A percentile compares a stretch with the other conserved stretches of the same genome.
Conservation (phyloP, 2,329 filamentous ascomycete species). For the Trichoderma harzianum region DNA sequence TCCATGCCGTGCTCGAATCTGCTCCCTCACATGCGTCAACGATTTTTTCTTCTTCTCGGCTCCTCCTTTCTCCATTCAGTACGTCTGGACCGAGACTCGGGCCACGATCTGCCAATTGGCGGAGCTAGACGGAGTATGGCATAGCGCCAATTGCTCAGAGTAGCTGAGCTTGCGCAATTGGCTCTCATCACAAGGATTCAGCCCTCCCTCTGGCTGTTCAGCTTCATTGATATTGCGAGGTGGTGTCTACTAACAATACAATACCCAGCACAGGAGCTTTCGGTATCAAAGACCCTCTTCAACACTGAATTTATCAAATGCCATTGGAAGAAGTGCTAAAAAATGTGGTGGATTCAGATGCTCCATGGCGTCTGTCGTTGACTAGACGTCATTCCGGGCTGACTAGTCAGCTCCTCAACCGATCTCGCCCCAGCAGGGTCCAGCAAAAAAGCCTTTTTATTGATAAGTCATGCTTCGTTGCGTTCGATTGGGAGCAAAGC, state of each 20-base stretch:
- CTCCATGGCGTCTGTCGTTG: background rate
- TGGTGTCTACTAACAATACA: background rate
- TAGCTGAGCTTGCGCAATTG: background rate
- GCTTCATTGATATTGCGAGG: background rate
- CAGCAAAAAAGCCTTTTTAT: background rate
- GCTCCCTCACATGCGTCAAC: slow-evolving; percentile 8
- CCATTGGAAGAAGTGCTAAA: background rate
- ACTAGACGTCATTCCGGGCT: slow-evolving; percentile 2
- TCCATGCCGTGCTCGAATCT: slow-evolving; percentile 6
- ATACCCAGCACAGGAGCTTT: background rate
- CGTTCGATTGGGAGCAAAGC: background rate
- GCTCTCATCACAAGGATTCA: background rate
- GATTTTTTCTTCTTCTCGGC: slow-evolving; percentile 4
- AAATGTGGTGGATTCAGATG: background rate
- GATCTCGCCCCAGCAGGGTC: background rate
- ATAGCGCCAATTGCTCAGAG: background rate
- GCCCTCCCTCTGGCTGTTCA: background rate
- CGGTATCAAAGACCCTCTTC: background rate
- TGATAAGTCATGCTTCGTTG: background rate
- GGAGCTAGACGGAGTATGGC: background rate
- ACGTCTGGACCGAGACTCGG: slow-evolving; percentile 5
- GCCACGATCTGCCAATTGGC: slow-evolving; percentile 9
- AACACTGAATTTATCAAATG: background rate
- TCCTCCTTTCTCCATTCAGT: slow-evolving; percentile 13
- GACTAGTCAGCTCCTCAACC: background rate